Percentiles rank a stretch among this genome's conserved stretches.
Conservation (phyloP, 768 basidiomycete genomes). For the Leccinellum albellum region DNA sequence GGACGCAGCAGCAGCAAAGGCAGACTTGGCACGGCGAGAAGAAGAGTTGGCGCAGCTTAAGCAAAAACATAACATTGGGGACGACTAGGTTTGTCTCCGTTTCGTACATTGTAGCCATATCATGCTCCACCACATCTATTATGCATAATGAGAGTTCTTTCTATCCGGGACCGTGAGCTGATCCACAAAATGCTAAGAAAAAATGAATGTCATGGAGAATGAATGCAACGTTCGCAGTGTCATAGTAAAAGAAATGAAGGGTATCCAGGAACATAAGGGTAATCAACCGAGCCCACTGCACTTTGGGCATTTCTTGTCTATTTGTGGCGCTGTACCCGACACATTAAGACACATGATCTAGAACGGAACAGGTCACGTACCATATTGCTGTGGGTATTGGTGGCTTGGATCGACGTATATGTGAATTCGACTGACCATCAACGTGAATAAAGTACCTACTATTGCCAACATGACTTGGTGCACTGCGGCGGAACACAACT, state of each 20-base stretch:
- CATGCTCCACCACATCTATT: background rate
- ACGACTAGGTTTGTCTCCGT: constrained; percentile 41
- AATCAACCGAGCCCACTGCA: constrained; percentile 22
- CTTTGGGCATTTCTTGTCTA: constrained; percentile 56
- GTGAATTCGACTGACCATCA: constrained; percentile 10
- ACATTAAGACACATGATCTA: background rate
- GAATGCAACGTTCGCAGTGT: constrained; percentile 8
- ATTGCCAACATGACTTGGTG: constrained; percentile 63
- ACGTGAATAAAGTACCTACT: constrained; percentile 40
- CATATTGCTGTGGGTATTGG: constrained; percentile 66
- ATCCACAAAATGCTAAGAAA: constrained; percentile 7
- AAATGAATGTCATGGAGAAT: constrained; percentile 1
- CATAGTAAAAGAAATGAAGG: background rate
- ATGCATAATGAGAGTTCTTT: constrained; percentile 10
- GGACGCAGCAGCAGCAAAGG: constrained; percentile 89
- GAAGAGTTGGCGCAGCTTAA: constrained; percentile 86
- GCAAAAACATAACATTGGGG: constrained; percentile 80
- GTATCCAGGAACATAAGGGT: background rate
- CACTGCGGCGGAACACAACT: constrained; percentile 51
- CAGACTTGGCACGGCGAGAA: constrained; percentile 87
- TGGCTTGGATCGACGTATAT: constrained; percentile 34
- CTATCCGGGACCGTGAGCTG: constrained; percentile 3
- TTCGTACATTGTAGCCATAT: constrained; percentile 11
- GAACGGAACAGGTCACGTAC: constrained; percentile 28
- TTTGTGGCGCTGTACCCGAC: constrained; percentile 47